phyloP scores from a whole-genome alignment of 176 grass and related monocot species.

The Typha latifolia region DNA sequence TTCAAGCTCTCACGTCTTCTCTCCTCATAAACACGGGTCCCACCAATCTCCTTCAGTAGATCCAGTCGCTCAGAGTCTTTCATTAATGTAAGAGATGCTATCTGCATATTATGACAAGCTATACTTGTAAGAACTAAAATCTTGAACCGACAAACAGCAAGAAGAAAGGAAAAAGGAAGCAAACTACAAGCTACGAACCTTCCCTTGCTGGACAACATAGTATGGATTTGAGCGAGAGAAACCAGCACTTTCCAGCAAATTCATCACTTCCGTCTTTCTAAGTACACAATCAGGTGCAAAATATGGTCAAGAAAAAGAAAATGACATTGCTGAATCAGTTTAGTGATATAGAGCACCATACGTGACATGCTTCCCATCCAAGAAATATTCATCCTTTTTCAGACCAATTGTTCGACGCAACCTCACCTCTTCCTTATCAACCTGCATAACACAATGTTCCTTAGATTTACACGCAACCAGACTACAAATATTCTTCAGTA shows the following conservation, averaged over 20 bases:
- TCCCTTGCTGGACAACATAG: constrained; percentile 97
- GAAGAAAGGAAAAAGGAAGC: constrained; percentile 12
- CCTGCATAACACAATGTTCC: constrained; percentile 21
- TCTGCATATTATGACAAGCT: constrained; percentile 42
- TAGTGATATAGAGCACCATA: constrained; percentile 28
- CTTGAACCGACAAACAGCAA: not conserved
- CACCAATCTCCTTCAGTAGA: constrained; percentile 99
- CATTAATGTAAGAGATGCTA: constrained; percentile 95
- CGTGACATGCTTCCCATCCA: constrained; percentile 93
- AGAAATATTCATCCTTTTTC: constrained; percentile 98
- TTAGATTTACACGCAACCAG: not conserved
- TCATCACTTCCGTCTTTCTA: constrained; percentile 99
- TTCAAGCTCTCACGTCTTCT: constrained; percentile 92
- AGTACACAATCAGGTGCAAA: not conserved
- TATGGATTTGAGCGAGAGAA: constrained; percentile 99
- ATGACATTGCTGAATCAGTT: constrained; percentile 7
- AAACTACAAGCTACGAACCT: constrained; percentile 42
- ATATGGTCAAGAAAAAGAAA: constrained; percentile 16
- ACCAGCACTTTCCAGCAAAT: constrained; percentile 97
- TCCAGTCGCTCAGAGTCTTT: constrained; percentile 95
- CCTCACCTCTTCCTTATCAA: constrained; percentile 95
- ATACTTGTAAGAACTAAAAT: constrained; percentile 7
- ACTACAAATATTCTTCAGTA: not conserved
- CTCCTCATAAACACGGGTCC: constrained; percentile 93
- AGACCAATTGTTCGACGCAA: constrained; percentile 77